phyloP scores from a whole-genome alignment of 768 basidiomycete genomes.

The Lactarius tabidus region DNA sequence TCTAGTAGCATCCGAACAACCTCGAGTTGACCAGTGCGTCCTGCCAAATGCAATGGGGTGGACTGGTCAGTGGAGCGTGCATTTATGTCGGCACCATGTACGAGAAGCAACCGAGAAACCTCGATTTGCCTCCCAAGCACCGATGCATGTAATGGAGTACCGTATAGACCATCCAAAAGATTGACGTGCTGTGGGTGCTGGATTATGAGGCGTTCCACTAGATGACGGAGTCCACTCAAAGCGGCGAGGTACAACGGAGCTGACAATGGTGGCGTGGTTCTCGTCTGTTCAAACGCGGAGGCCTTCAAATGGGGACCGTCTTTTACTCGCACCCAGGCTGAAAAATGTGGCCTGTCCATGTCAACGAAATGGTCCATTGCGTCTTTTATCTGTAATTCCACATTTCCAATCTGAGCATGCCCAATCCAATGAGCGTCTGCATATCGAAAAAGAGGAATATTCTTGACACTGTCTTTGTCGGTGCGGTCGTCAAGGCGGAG shows the following conservation, averaged over 20 bases:
- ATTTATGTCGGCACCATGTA: not conserved
- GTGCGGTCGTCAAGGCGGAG: not conserved
- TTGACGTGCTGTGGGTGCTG: not conserved
- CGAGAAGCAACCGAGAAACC: not conserved
- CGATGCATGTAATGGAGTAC: not conserved
- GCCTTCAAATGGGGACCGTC: not conserved
- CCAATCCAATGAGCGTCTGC: not conserved
- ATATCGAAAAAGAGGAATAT: not conserved
- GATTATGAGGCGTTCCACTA: not conserved
- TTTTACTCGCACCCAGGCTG: not conserved
- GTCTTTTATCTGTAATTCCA: not conserved
- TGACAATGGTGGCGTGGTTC: too few relatives aligned
- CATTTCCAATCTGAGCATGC: not conserved
- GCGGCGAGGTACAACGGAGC: not conserved
- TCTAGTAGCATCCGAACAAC: not conserved
- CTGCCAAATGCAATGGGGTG: not conserved
- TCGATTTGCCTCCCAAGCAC: not conserved
- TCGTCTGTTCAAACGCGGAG: not conserved
- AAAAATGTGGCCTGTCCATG: not conserved
- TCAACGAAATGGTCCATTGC: not conserved
- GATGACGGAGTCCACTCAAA: not conserved
- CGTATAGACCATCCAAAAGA: not conserved
- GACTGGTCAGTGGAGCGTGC: not conserved
- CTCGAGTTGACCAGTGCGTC: not conserved
- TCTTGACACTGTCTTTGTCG: not conserved